phyloP scores from a whole-genome alignment of 2,329 filamentous ascomycete genomes.

The Fusarium protoensiforme region DNA sequence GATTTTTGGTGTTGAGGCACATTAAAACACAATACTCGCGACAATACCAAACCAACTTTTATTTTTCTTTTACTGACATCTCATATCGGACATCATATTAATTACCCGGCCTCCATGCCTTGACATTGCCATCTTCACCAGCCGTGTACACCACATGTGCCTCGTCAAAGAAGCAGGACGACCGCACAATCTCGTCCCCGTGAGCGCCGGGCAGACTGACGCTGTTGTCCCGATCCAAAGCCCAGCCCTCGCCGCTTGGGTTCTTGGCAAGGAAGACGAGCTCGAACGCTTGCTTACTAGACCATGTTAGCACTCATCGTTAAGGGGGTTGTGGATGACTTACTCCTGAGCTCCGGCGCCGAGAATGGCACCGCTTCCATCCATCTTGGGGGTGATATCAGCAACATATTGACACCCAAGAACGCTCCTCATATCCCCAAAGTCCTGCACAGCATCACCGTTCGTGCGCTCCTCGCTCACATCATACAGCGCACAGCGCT shows the following conservation, averaged over 20 bases:
- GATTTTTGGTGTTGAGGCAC: conserved; percentile 6
- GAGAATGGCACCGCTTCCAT: conserved; percentile 68
- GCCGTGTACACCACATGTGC: conserved; percentile 68
- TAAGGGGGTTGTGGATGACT: conserved; percentile 51
- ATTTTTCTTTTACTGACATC: conserved; percentile 21
- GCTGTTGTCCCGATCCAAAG: conserved; percentile 63
- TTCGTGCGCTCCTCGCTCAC: conserved; percentile 72
- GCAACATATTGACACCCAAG: conserved; percentile 80
- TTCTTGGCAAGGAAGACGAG: conserved; percentile 68
- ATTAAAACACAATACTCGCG: not conserved
- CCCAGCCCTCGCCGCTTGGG: conserved; percentile 58
- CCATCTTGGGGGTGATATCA: conserved; percentile 70
- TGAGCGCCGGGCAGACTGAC: conserved; percentile 73
- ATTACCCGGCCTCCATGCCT: conserved; percentile 61
- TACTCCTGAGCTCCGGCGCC: conserved; percentile 77
- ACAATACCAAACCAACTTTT: not conserved
- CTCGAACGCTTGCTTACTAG: conserved; percentile 67
- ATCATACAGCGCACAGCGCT: conserved; percentile 79
- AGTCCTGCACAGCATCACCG: conserved; percentile 65
- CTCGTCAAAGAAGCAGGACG: conserved; percentile 72
- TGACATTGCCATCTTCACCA: conserved; percentile 68
- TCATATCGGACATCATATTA: conserved; percentile 1
- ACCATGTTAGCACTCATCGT: conserved; percentile 22
- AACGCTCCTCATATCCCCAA: conserved; percentile 76
- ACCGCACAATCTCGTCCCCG: conserved; percentile 71